Percentiles rank a stretch among this genome's conserved stretches.
Evolutionary conservation across 2,329 filamentous ascomycete genomes (phyloP).

Genomic region (Alternaria alternata): DNA sequence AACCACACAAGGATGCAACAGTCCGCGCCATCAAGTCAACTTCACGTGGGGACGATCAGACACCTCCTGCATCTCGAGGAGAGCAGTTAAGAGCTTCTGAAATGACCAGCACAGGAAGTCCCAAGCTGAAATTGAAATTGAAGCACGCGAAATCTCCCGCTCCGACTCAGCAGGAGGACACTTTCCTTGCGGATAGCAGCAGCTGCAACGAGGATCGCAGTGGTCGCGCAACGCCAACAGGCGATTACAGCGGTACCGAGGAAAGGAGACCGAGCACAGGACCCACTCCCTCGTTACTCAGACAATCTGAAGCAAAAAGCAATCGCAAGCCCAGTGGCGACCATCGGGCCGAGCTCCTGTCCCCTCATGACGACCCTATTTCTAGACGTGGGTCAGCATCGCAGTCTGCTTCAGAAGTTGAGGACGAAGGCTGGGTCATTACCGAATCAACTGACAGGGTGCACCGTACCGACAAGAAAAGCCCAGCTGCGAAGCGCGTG

Average conservation of each 20-base stretch:
- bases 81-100: slow-evolving; percentile 39
- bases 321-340: slow-evolving; percentile 36
- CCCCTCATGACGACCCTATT: slow-evolving; percentile 29
- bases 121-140: slow-evolving; percentile 54
- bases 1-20: slow-evolving; percentile 74
- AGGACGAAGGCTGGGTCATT: slow-evolving; percentile 52
- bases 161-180: slow-evolving; percentile 50
- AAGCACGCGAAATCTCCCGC: slow-evolving; percentile 38
- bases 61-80: slow-evolving; percentile 34
- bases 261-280: slow-evolving; percentile 42
- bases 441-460: slow-evolving; percentile 41
- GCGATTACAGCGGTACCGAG: slow-evolving; percentile 35
- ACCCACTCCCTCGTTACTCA: slow-evolving; percentile 39
- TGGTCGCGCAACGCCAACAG: slow-evolving; percentile 42
- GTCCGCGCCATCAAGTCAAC: slow-evolving; percentile 69
- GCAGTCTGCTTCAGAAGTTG: slow-evolving; percentile 45
- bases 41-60: slow-evolving; percentile 44
- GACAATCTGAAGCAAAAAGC: slow-evolving; percentile 33
- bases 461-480: slow-evolving; percentile 24
- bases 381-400: slow-evolving; percentile 26
- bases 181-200: slow-evolving; percentile 62
- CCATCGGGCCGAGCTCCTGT: slow-evolving; percentile 34
- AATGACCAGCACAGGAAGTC: slow-evolving; percentile 35
- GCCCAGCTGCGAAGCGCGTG: slow-evolving; percentile 44
- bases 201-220: slow-evolving; percentile 61